Base-by-base conservation (phyloP, 2,329 filamentous ascomycete genomes). In the Exophiala viscosa region DNA sequence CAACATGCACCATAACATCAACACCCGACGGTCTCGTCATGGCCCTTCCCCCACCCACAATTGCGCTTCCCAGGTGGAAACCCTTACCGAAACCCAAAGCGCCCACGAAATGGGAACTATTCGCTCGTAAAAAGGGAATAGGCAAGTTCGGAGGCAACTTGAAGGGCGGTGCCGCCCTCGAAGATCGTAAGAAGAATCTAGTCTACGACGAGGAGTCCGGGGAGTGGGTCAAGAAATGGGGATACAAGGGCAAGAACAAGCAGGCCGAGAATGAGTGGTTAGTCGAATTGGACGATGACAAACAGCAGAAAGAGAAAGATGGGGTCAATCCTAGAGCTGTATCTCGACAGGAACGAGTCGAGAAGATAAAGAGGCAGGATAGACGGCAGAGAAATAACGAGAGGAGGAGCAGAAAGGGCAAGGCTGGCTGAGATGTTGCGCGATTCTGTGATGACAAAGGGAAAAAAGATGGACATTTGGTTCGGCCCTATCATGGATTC, bases 111-210 rank as follows among this genome's bases (percentile, higher is more conserved):
- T 99, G 93, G 93, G 86, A 96, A 76, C 83, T 86, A 66, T 99
- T 99, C 75, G 93, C 93, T 41, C 87, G 85, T 71, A 95, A 95
- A 83, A 95, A 96, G 80, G 93, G 93, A 50, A 97, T 99, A 47
- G 73, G 73, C 74, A 88, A 87, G 76, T 84, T 85, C 72, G 95
- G 91, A 81, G 72, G 71, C n/a, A 68, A 64, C 5, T 65, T 67
- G 8, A 63, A 62, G 15, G 59, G 61, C 13, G 64, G 87, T 61
- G 90, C 93, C 68, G 79, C 85, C 70, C 80, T 84, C 58, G 78
- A 72, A 80, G 61, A 64, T 3, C 80, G 83, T 36, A 66, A 69
- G 58, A 75, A 74, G 70, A 87, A 96, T 74, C 74, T 91, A 64
- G 83, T 86, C 51, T 97, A 86, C 70, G 90, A 97, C 71, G 88